phyloP scores from a whole-genome alignment of 257 asterid species.

The Pogostemon cablin region DNA sequence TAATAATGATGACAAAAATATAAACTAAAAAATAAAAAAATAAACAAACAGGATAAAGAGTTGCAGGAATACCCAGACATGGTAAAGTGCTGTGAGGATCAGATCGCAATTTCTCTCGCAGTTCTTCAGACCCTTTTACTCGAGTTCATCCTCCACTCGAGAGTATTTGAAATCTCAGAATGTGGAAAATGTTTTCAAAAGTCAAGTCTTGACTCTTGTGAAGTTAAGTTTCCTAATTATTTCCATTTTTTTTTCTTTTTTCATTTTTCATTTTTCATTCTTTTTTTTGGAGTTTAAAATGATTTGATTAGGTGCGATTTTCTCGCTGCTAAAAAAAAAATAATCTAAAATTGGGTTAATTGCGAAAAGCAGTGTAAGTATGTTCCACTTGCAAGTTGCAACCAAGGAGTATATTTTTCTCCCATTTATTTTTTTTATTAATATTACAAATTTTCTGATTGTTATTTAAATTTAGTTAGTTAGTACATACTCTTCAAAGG shows the following conservation, averaged over 20 bases:
- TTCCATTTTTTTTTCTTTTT: constrained; percentile 12
- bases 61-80: constrained; percentile 60
- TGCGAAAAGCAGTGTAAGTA: too few species aligned
- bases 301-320: neutral
- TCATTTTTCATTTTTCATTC: neutral
- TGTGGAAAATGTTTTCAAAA: neutral
- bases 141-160: neutral
- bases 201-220: constrained; percentile 30
- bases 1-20: neutral
- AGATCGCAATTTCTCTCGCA: neutral
- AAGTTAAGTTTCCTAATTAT: constrained; percentile 14
- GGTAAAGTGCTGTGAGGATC: constrained; percentile 37
- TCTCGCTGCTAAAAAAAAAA: too few species aligned
- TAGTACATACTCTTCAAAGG: too few species aligned
- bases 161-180: neutral
- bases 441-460: too few species aligned
- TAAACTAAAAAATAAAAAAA: constrained; percentile 2
- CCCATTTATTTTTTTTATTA: too few species aligned
- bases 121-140: neutral
- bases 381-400: too few species aligned
- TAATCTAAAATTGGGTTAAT: too few species aligned
- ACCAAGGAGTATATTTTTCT: too few species aligned
- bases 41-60: neutral
- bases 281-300: neutral
- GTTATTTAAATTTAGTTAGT: too few species aligned